These are phyloP conservation scores for Candida chauliodis DNA, from an alignment of 805 yeast genomes.

Conservation along the genomic window DNA sequence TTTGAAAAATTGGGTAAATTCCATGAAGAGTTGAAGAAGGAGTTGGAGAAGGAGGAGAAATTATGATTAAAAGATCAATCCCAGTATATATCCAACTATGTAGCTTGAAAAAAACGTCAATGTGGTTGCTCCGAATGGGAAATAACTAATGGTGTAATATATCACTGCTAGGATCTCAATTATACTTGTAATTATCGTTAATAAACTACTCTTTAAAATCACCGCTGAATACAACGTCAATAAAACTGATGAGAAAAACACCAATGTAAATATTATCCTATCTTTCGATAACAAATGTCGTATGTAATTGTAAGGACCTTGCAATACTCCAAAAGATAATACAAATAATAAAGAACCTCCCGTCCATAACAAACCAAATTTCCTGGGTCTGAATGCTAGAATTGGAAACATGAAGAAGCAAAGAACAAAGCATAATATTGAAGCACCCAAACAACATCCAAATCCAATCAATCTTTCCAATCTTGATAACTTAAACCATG, in stretches of 20 bases:
- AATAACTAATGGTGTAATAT: conserved; percentile 87
- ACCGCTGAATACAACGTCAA: conserved; percentile 78
- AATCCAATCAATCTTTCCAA: conserved; percentile 81
- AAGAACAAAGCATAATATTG: conserved; percentile 75
- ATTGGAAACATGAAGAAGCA: conserved; percentile 87
- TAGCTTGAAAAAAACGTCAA: conserved; percentile 47
- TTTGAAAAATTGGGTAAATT: conserved; percentile 65
- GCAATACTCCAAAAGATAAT: conserved; percentile 82
- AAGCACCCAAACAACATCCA: conserved; percentile 68
- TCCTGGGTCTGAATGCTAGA: conserved; percentile 81
- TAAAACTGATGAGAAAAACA: conserved; percentile 77
- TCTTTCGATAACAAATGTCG: conserved; percentile 71
- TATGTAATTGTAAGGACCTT: conserved; percentile 83
- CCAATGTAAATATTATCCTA: conserved; percentile 73
- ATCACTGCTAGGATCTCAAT: conserved; percentile 82
- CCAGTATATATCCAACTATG: conserved; percentile 41
- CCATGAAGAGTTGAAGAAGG: conserved; percentile 51
- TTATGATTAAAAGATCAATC: conserved; percentile 23
- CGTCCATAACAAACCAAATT: conserved; percentile 89
- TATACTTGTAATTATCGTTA: conserved; percentile 72
- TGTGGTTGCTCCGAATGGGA: conserved; percentile 92
- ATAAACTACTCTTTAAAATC: conserved; percentile 59
- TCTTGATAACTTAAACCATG: conserved; percentile 72
- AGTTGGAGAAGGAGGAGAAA: conserved; percentile 12
- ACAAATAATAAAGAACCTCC: conserved; percentile 86